Conservation (phyloP, 805 yeast genomes). For the Diddensiella santjacobensis region DNA sequence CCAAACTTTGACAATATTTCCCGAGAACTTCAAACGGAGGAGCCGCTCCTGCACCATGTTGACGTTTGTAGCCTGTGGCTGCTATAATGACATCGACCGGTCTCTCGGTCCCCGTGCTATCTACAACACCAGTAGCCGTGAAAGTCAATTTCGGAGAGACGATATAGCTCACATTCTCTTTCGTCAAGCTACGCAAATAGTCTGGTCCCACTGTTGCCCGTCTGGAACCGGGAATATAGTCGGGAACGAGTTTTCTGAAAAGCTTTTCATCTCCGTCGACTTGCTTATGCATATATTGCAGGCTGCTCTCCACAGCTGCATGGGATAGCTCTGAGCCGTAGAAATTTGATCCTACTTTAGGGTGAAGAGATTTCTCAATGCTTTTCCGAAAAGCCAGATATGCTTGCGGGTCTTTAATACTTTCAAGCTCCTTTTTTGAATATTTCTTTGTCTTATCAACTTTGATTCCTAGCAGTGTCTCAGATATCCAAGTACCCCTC, state of each 20-base stretch:
- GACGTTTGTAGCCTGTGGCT: slow-evolving; percentile 21
- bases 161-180: slow-evolving; percentile 23
- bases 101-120: slow-evolving; percentile 31
- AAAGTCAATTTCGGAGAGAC: slow-evolving; percentile 15
- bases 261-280: slow-evolving; percentile 7
- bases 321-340: slow-evolving; percentile 7
- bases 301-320: slow-evolving; percentile 6
- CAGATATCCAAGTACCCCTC: slow-evolving; percentile 21
- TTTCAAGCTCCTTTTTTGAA: slow-evolving; percentile 18
- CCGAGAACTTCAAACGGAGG: slow-evolving; percentile 17
- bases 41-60: slow-evolving; percentile 8
- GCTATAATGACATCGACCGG: slow-evolving; percentile 20
- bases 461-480: background rate
- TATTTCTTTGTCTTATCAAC: slow-evolving; percentile 12
- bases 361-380: background rate
- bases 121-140: slow-evolving; percentile 20
- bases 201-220: slow-evolving; percentile 25
- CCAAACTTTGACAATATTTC: slow-evolving; percentile 10
- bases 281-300: slow-evolving; percentile 1
- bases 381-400: slow-evolving; percentile 2
- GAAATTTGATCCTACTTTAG: slow-evolving; percentile 5
- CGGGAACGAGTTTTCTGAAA: slow-evolving; percentile 19
- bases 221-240: slow-evolving; percentile 23
- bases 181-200: slow-evolving; percentile 22
- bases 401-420: slow-evolving; percentile 5